Conservation (phyloP, 345 rosid genomes). For the Lenwebbia sp. region DNA sequence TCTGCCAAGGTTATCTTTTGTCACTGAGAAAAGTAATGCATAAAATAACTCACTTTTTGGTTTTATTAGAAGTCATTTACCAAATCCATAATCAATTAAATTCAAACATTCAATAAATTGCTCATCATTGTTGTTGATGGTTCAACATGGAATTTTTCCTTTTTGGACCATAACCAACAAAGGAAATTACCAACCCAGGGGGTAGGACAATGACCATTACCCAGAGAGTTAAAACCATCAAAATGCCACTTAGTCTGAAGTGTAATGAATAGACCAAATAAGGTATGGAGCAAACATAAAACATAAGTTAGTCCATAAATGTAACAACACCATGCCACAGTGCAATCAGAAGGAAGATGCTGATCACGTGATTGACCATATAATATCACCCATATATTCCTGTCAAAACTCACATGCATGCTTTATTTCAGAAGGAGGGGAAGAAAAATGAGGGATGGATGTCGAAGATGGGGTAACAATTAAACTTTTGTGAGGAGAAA, state of each 20-base stretch:
- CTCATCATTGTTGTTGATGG: not conserved
- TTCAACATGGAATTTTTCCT: not conserved
- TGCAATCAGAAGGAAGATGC: not conserved
- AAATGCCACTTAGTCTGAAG: not conserved
- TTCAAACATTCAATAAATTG: not conserved
- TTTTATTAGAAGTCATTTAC: not conserved
- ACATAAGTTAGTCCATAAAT: not conserved
- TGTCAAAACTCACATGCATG: not conserved
- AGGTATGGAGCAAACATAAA: not conserved
- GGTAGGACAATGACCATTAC: not conserved
- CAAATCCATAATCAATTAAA: not conserved
- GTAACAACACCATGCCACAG: not conserved
- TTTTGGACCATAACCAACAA: not conserved
- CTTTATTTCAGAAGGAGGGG: not conserved
- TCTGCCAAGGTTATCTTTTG: not conserved
- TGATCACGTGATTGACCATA: not conserved
- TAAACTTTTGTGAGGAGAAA: not conserved
- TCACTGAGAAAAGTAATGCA: not conserved
- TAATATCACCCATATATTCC: not conserved
- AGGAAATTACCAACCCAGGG: not conserved
- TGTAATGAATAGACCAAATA: not conserved
- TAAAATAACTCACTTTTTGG: not conserved
- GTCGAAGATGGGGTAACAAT: not conserved
- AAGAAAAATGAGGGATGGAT: not conserved
- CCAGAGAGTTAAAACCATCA: not conserved